These are phyloP conservation scores for Conticribra guillardii DNA, from an alignment of 108 stramenopile genomes.

Conservation along the genomic window DNA sequence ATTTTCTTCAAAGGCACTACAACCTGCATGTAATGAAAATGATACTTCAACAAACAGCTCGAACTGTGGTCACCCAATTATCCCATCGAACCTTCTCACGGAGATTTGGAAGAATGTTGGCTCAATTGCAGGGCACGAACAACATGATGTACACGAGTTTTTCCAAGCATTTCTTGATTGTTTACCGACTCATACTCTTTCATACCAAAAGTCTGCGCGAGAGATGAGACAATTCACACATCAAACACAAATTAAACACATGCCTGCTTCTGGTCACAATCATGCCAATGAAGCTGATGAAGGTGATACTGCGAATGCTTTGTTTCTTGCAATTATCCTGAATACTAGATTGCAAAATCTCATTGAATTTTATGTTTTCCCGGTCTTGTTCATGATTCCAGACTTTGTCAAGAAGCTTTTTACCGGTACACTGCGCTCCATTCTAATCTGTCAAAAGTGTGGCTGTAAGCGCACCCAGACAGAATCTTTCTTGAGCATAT, in stretches of 20 bases:
- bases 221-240: slow-evolving; percentile 13
- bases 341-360: no score
- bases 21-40: slow-evolving; percentile 16
- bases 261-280: not conserved
- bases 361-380: not conserved
- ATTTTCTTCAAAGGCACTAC: slow-evolving; percentile 11
- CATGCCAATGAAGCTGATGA: not conserved
- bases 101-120: slow-evolving; percentile 79
- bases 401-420: slow-evolving; percentile 71
- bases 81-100: slow-evolving; percentile 78
- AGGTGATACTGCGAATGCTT: not conserved
- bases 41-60: slow-evolving; percentile 3
- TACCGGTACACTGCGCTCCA: slow-evolving; percentile 75
- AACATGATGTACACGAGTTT: slow-evolving; percentile 93
- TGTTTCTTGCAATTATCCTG: no score
- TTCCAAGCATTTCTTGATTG: slow-evolving; percentile 82
- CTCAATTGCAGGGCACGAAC: slow-evolving; percentile 87
- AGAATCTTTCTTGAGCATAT: slow-evolving; percentile 80
- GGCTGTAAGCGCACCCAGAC: slow-evolving; percentile 63
- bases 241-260: slow-evolving; percentile 13
- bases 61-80: slow-evolving; percentile 72
- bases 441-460: slow-evolving; percentile 73
- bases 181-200: slow-evolving; percentile 43
- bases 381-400: not conserved
- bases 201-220: slow-evolving; percentile 18